Evolutionary conservation across 2,329 filamentous ascomycete species (phyloP).

Genomic region (Calonectria pseudoreteaudii): DNA sequence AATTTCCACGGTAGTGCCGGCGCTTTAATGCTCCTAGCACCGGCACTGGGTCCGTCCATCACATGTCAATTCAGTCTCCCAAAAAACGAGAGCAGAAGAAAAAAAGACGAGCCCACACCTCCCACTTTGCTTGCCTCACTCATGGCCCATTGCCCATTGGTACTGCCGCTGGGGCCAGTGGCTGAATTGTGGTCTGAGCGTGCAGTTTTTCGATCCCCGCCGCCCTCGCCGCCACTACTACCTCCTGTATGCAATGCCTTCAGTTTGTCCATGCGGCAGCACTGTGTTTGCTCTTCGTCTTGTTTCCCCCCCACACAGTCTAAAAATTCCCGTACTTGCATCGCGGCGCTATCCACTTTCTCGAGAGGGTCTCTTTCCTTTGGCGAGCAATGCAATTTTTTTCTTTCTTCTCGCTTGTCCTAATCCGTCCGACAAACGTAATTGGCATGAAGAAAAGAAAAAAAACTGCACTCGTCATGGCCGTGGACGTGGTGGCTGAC

Average conservation of each 20-base stretch:
- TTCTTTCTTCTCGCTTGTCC: neutral
- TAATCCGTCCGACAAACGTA: neutral
- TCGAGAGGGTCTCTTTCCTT: neutral
- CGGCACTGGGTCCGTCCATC: neutral
- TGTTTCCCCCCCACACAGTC: neutral
- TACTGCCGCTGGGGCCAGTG: neutral
- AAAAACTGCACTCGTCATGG: neutral
- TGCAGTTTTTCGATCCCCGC: neutral
- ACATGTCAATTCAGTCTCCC: neutral
- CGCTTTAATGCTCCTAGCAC: neutral
- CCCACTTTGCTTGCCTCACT: neutral
- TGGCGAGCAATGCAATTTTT: neutral
- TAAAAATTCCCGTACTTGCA: neutral
- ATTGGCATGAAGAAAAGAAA: neutral
- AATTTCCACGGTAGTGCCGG: neutral
- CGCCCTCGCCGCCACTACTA: neutral
- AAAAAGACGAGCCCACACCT: neutral
- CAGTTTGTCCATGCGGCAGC: neutral
- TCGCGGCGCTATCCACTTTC: neutral
- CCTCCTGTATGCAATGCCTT: neutral
- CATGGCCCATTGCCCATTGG: neutral
- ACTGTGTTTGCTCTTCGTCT: neutral
- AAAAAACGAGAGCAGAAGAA: neutral
- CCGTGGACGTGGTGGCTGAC: neutral
- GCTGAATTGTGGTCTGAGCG: neutral